Conservation (phyloP, 768 basidiomycete species). For the Suillus fuscotomentosus region DNA sequence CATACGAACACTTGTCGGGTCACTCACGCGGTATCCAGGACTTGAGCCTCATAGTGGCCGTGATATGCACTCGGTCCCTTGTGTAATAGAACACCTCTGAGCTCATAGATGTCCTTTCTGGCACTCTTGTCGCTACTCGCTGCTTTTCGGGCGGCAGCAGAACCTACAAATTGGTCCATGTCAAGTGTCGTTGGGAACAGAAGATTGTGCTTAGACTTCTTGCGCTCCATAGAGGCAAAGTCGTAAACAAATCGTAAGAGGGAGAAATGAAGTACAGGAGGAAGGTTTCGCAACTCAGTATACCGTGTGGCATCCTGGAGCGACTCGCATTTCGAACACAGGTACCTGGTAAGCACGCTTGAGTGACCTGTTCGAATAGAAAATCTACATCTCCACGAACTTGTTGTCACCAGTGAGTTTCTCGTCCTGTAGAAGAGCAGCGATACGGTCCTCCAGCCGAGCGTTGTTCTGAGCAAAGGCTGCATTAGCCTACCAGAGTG, state of each 20-base stretch:
- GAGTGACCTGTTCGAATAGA: not conserved
- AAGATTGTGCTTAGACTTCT: slow-evolving; percentile 82
- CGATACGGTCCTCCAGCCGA: slow-evolving; percentile 71
- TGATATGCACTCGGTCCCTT: slow-evolving; percentile 92
- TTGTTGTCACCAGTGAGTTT: slow-evolving; percentile 78
- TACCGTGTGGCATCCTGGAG: slow-evolving; percentile 81
- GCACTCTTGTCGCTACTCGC: slow-evolving; percentile 15
- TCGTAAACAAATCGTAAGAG: slow-evolving; percentile 93
- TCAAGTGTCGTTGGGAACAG: slow-evolving; percentile 73
- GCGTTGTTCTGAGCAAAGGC: slow-evolving; percentile 53
- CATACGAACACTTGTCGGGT: slow-evolving; percentile 4
- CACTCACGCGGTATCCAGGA: slow-evolving; percentile 67
- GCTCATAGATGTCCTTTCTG: slow-evolving; percentile 59
- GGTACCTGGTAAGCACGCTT: slow-evolving; percentile 52
- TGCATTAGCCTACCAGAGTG: not conserved
- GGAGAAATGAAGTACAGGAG: slow-evolving; percentile 89
- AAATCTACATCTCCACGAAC: slow-evolving; percentile 34
- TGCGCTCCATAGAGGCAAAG: slow-evolving; percentile 70
- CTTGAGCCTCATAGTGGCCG: slow-evolving; percentile 87
- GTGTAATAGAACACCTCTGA: slow-evolving; percentile 84
- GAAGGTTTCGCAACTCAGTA: slow-evolving; percentile 66
- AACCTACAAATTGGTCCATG: slow-evolving; percentile 65
- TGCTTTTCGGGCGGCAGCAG: slow-evolving; percentile 18
- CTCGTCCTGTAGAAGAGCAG: slow-evolving; percentile 67
- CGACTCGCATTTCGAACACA: slow-evolving; percentile 69